Base-by-base conservation (phyloP, 2,329 filamentous ascomycete species). In the Beauveria caledonica region DNA sequence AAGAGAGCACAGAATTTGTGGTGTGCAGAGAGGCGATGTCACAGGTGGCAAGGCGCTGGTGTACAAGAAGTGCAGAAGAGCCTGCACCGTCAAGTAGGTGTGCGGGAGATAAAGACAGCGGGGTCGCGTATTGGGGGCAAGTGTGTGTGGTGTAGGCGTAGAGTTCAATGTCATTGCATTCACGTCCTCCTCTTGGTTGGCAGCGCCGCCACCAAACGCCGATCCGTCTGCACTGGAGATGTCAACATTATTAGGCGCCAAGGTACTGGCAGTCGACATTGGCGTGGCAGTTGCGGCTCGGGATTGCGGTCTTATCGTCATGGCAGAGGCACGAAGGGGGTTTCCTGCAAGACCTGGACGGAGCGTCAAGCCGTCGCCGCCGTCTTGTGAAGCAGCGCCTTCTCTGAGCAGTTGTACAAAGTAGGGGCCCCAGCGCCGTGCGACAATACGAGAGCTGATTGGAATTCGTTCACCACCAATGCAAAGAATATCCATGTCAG, bases 401-500 rank as follows among this genome's bases (percentile, higher is more conserved):
- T 97, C 92, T 29, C 89, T 85, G 10, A 97, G 79, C 1, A 99
- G 81, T 70, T 96, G 90, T 60, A 96, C 91, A 74, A 99, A 97
- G 71, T 96, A 97, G 0, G 92, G 91, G 0, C 94, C 94, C 94
- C 94, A 99, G 69, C 94, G 82, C 29, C 91, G 84, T 10, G 89
- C 88, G 17, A 97, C 81, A 17, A 99, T 84, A 61, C 92, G 86
- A 7, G 94, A 97, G 73, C 96, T 99, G 66, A 97, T 89, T 0
- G 94, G 91, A 65, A 97, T 91, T 19, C 92, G 85, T 71, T 97
- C 93, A 23, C 93, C 93, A 21, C 89, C 89, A 46, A 96, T 87
- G 57, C 93, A 94, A 29, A 97, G 80, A 62, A 99, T 90, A 69
- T 97, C 94, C 94, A 99, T 99, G 68, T 99, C 94, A 3, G 91